Percentiles rank a stretch among this genome's conserved stretches.
These are phyloP conservation scores for Phytopythium ostracodes DNA, from an alignment of 352 stramenopile species.

Conservation along the genomic window DNA sequence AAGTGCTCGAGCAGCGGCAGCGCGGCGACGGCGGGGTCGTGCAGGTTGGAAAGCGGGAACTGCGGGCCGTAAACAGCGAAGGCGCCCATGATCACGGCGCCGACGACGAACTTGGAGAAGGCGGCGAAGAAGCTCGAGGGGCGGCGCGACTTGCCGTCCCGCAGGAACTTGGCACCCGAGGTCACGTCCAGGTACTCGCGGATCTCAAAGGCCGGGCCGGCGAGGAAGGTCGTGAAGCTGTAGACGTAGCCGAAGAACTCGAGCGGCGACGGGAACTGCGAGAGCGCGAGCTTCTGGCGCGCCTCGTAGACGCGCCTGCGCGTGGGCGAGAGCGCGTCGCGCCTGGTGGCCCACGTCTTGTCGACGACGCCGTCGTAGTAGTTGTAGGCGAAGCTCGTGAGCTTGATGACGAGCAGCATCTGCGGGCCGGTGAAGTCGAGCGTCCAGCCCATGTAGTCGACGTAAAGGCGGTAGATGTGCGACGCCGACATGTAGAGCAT, in stretches of 20 bases:
- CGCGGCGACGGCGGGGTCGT: conserved; percentile 35
- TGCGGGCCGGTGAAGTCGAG: conserved; percentile 85
- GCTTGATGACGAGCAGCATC: conserved; percentile 96
- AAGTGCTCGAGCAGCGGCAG: conserved; percentile 60
- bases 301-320: conserved; percentile 26
- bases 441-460: conserved; percentile 93
- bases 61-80: conserved; percentile 35
- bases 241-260: conserved; percentile 97
- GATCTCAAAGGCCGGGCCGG: conserved; percentile 94
- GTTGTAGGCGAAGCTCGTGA: conserved; percentile 97
- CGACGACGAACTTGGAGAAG: conserved; percentile 49
- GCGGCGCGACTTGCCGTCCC: conserved; percentile 37
- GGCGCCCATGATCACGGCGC: conserved; percentile 47
- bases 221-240: conserved; percentile 95
- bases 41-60: conserved; percentile 50
- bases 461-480: conserved; percentile 94
- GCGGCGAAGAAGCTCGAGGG: conserved; percentile 31
- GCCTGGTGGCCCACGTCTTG: conserved; percentile 36
- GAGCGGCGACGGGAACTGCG: conserved; percentile 83
- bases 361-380: conserved; percentile 88
- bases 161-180: conserved; percentile 52
- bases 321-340: conserved; percentile 20
- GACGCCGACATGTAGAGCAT: conserved; percentile 90
- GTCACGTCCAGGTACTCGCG: conserved; percentile 88
- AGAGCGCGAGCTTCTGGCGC: conserved; percentile 52